Conservation (phyloP, 2,329 filamentous ascomycete species). For the Sphaerulina populicola region DNA sequence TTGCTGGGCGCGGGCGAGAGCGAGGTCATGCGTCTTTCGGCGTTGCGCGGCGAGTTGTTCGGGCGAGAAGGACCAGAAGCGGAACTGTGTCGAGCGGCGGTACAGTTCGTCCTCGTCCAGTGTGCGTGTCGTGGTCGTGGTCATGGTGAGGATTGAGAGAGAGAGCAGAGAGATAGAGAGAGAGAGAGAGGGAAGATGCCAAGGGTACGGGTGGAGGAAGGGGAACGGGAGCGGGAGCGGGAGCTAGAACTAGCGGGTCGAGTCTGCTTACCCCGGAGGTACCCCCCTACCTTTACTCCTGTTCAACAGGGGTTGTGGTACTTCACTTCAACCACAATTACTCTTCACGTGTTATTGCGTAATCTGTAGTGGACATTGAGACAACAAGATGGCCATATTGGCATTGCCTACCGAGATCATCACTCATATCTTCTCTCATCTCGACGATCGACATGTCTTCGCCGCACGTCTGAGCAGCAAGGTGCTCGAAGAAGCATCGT, state of each 20-base stretch:
- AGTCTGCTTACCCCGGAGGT: too few relatives aligned
- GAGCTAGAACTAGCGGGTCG: too few relatives aligned
- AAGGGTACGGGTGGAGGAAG: too few relatives aligned
- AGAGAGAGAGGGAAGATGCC: not conserved
- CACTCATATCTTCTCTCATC: constrained; percentile 19
- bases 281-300: too few relatives aligned
- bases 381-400: constrained; percentile 8
- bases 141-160: constrained; percentile 4
- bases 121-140: constrained; percentile 8
- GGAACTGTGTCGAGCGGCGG: constrained; percentile 79
- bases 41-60: constrained; percentile 63
- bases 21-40: constrained; percentile 68
- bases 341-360: too few relatives aligned
- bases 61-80: constrained; percentile 84
- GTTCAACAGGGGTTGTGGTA: too few relatives aligned
- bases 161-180: not conserved
- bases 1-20: constrained; percentile 57
- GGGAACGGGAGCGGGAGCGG: too few relatives aligned
- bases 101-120: constrained; percentile 88
- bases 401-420: constrained; percentile 28
- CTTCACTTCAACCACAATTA: too few relatives aligned
- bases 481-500: constrained; percentile 22
- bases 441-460: constrained; percentile 22
- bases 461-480: constrained; percentile 17
- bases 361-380: not conserved